Base-by-base conservation (phyloP, 306 rosid species). In the Trifolium dubium region DNA sequence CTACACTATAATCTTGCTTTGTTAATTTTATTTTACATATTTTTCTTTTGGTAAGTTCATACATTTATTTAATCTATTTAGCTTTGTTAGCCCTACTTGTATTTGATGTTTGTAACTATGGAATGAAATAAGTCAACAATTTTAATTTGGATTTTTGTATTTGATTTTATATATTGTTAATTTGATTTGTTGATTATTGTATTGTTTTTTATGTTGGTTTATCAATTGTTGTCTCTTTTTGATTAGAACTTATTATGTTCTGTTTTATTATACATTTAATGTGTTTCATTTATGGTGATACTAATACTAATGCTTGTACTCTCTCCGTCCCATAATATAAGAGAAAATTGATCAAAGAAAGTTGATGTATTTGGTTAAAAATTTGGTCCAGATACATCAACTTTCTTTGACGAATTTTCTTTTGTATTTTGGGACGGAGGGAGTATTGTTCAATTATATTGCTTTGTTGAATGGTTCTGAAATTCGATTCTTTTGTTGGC, bases 401-500 rank as follows among this genome's bases (percentile, higher is more conserved):
- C 23, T 23, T 23, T 23, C 23, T 23, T 23, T 23, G 23, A 23
- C 23, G 23, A 23, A 23, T 23, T 23, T 23, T 23, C 23, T 23
- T 2, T 35, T 35, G 1, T 5, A 37, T 6, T 37, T 37, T 6
- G 8, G 9, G 39, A 0, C 39, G 8, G 4, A 6, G 10, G 9
- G 40, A 37, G 9, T 77, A 30, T 72, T 54, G 10, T 68, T 4
- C 41, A 50, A 37, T 11, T 62, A 58, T 34, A 30, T 64, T 28
- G 51, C 6, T 67, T 67, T 67, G 23, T 28, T 44, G 66, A 71
- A 64, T 50, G 56, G 40, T 34, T 43, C 43, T 19, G 40, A 14
- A 69, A 70, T 44, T 69, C 43, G 14, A 17, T 74, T 69, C 49
- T 74, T 63, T 68, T 72, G 28, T 55, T 65, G 67, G 85, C 35